phyloP scores from a whole-genome alignment of 1,284 basidiomycete genomes.

The Naganishia liquefaciens region DNA sequence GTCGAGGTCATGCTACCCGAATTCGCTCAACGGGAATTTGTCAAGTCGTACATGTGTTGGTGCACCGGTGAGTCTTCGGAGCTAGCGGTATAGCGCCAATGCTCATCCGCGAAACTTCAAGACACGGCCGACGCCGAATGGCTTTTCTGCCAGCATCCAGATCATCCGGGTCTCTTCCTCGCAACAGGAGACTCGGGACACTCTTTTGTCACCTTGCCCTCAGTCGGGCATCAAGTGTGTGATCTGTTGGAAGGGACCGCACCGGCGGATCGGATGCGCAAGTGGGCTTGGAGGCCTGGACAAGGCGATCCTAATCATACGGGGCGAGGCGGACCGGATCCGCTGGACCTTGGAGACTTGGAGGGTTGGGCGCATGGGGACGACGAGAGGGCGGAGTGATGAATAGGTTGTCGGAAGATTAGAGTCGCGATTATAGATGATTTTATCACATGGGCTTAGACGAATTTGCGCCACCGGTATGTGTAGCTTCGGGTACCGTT shows the following conservation, averaged over 20 bases:
- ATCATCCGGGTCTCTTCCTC: conserved; percentile 41
- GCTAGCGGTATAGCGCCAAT: not conserved
- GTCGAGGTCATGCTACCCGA: conserved; percentile 44
- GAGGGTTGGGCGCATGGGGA: conserved; percentile 44
- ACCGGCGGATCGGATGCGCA: conserved; percentile 37
- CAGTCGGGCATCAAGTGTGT: conserved; percentile 50
- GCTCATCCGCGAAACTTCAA: not conserved
- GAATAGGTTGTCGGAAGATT: too few species aligned
- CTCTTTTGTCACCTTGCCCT: conserved; percentile 53
- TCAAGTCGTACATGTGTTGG: conserved; percentile 50
- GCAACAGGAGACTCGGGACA: conserved; percentile 47
- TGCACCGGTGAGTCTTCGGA: conserved; percentile 37
- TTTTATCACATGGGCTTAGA: too few species aligned
- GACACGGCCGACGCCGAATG: conserved; percentile 45
- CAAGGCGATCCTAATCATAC: conserved; percentile 37
- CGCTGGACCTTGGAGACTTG: conserved; percentile 42
- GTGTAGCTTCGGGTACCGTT: too few species aligned
- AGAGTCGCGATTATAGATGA: too few species aligned
- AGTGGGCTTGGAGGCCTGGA: conserved; percentile 47
- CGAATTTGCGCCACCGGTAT: too few species aligned
- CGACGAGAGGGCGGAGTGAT: conserved; percentile 24
- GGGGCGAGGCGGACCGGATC: conserved; percentile 36
- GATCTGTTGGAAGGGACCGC: conserved; percentile 48
- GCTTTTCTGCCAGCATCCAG: conserved; percentile 45
- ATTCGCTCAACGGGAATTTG: conserved; percentile 39